phyloP scores from a whole-genome alignment of 179 eudicot species.

The Drosera spatulata region DNA sequence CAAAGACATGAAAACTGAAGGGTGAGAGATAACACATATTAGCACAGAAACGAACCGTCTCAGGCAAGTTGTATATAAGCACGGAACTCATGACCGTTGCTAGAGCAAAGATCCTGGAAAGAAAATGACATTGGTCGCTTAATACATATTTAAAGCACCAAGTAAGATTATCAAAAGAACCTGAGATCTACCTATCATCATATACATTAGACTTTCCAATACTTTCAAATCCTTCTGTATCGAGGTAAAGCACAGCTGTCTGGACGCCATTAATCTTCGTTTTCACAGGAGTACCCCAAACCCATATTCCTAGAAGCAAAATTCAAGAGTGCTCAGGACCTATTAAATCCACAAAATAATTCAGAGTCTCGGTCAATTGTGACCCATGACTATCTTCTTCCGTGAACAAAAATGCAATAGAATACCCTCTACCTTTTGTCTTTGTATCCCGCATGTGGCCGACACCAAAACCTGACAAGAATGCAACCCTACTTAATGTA shows the following conservation, averaged over 20 bases:
- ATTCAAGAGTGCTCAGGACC: no score
- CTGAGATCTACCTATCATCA: conserved; percentile 65
- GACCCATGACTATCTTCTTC: background rate
- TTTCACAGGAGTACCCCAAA: conserved; percentile 91
- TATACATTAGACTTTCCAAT: conserved; percentile 97
- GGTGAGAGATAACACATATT: conserved; percentile 11
- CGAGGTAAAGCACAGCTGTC: conserved; percentile 86
- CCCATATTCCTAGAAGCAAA: conserved; percentile 69
- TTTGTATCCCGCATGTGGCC: conserved; percentile 99
- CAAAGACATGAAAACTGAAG: background rate
- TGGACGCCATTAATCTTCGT: conserved; percentile 67
- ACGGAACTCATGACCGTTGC: conserved; percentile 98
- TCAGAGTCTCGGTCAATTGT: background rate
- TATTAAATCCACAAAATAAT: no score
- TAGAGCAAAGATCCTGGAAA: conserved; percentile 86
- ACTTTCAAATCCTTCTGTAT: conserved; percentile 98
- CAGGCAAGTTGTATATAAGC: conserved; percentile 92
- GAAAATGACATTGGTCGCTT: no score
- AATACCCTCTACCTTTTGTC: conserved; percentile 75
- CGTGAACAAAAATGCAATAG: conserved; percentile 1
- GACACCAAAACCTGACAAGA: conserved; percentile 81
- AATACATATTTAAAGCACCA: conserved; percentile 1
- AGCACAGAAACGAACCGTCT: conserved; percentile 71
- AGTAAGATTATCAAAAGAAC: conserved; percentile 4
- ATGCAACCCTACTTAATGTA: background rate